Evolutionary conservation across 805 yeast genomes (phyloP).

Genomic region (Ogataea corticis): DNA sequence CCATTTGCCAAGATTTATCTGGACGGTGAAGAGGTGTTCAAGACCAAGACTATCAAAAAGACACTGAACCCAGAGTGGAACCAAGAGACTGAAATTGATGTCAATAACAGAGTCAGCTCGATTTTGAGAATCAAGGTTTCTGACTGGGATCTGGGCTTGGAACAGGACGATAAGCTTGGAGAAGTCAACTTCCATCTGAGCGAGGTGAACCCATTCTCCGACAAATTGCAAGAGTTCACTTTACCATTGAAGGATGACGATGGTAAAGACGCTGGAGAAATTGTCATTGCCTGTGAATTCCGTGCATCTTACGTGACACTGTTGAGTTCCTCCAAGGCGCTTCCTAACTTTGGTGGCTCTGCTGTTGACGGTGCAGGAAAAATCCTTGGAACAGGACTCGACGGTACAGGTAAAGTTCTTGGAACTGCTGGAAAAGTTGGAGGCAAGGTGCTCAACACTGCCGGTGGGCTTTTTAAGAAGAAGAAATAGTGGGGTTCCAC

Average conservation of each 20-base stretch:
- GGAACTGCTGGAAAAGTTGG: constrained; percentile 58
- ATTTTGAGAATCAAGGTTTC: constrained; percentile 54
- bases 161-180: constrained; percentile 81
- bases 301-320: constrained; percentile 63
- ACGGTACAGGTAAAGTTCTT: constrained; percentile 41
- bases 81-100: constrained; percentile 58
- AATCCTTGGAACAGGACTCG: constrained; percentile 43
- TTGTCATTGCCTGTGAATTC: constrained; percentile 60
- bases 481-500: constrained; percentile 20
- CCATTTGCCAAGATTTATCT: constrained; percentile 76
- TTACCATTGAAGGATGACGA: constrained; percentile 53
- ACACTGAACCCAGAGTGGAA: constrained; percentile 91
- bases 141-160: constrained; percentile 96
- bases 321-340: constrained; percentile 40
- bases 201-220: constrained; percentile 57
- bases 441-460: constrained; percentile 52
- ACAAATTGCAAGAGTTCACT: constrained; percentile 45
- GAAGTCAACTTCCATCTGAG: constrained; percentile 55
- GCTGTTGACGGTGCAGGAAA: constrained; percentile 50
- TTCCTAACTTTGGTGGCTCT: constrained; percentile 38
- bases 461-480: constrained; percentile 35
- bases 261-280: constrained; percentile 61
- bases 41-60: constrained; percentile 80
- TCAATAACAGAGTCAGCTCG: constrained; percentile 64
- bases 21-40: constrained; percentile 64